Evolutionary conservation across 1,284 basidiomycete genomes (phyloP).

Genomic region (Pulchroboletus neoregius): DNA sequence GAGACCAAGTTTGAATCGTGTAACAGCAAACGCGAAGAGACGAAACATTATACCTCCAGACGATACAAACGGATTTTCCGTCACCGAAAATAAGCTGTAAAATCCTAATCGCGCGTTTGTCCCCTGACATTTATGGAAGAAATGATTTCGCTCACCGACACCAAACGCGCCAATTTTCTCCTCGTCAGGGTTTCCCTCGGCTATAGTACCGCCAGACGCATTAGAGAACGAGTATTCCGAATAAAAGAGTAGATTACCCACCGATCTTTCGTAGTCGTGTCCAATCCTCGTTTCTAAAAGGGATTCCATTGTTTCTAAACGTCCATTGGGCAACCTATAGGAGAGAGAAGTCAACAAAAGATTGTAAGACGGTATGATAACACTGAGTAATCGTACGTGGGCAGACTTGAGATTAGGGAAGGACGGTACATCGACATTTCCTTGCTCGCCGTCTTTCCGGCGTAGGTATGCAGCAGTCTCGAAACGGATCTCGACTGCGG

Average conservation of each 20-base stretch:
- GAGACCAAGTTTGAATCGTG: background rate
- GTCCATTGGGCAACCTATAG: slow-evolving; percentile 65
- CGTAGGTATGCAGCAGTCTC: slow-evolving; percentile 59
- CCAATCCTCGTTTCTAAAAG: slow-evolving; percentile 86
- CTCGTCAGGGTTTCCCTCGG: slow-evolving; percentile 82
- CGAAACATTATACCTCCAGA: slow-evolving; percentile 60
- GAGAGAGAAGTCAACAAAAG: slow-evolving; percentile 14
- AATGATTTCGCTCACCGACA: slow-evolving; percentile 51
- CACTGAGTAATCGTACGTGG: slow-evolving; percentile 29
- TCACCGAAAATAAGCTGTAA: slow-evolving; percentile 78
- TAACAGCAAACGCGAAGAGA: background rate
- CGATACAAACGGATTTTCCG: slow-evolving; percentile 92
- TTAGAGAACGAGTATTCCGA: background rate
- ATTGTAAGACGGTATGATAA: slow-evolving; percentile 4
- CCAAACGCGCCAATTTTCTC: slow-evolving; percentile 87
- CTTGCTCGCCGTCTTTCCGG: slow-evolving; percentile 27
- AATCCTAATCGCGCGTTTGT: slow-evolving; percentile 49
- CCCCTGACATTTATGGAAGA: background rate
- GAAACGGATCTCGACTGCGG: slow-evolving; percentile 78
- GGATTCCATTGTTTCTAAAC: slow-evolving; percentile 85
- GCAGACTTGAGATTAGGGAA: slow-evolving; percentile 64
- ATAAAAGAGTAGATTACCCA: slow-evolving; percentile 30
- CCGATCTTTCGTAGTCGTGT: slow-evolving; percentile 84
- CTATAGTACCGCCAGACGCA: slow-evolving; percentile 35
- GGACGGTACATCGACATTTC: slow-evolving; percentile 6